Base-by-base conservation (phyloP, 257 asterid species). In the Sherardia arvensis region DNA sequence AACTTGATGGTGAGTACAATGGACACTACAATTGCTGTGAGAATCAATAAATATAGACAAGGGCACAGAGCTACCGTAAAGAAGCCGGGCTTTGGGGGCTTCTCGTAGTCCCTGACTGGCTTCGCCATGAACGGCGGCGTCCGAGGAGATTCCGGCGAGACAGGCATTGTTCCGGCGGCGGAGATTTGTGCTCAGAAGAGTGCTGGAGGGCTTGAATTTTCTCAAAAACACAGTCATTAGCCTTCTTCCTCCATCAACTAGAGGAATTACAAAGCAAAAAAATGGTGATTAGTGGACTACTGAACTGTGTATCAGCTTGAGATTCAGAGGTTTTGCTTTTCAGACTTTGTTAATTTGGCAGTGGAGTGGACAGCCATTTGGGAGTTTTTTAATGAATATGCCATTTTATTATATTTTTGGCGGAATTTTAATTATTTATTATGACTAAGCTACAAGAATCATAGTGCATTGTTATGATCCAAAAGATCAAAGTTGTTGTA, bases 61-160 rank as follows among this genome's bases (percentile, higher is more conserved):
- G 90, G 97, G 69, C 97, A 87, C 5, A 92, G 89, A 76, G 85
- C 88, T 82, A 87, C 91, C 85, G 73, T 69, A 5, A 87, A 64
- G 62, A 66, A 70, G 8, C 74, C 26, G 66, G 53, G 53, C 66
- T 76, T 81, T 81, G 83, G 80, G 67, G 71, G 76, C 82, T 70
- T 51, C 38, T 67, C 64, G 59, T 62, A 32, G 59, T 23, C 71
- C 30, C 84, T 64, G 48, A 71, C 66, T 64, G 77, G 67, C 68
- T 75, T 68, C 61, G 67, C 22, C 71, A 71, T 26, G 51, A 34
- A 72, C 71, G 66, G 32, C 5, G 67, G 74, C 47, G 74, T 61
- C 62, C 74, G 84, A 60, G 69, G 69, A 67, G 79, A 25, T 23
- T 77, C 34, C 4, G 84, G 71, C 59, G 69, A 40, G 70, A 61